A percentile compares a stretch with the other conserved stretches of the same genome.
Evolutionary conservation across 164 flowering plant genomes (phyloP).

Genomic region (Tetracentron sinense): DNA sequence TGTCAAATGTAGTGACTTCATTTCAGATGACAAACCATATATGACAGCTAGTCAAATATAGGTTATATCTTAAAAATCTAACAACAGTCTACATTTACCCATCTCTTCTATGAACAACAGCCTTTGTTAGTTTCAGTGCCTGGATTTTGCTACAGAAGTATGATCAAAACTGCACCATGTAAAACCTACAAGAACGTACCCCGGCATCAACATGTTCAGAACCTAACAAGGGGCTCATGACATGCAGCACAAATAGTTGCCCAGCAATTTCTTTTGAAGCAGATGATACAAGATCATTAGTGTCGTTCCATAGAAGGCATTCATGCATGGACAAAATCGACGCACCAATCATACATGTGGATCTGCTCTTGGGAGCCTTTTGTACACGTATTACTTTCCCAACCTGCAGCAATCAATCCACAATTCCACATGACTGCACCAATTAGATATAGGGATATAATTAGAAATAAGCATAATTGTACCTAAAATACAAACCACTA

Average conservation of each 20-base stretch:
- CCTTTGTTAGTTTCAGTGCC: too few species aligned
- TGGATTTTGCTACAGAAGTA: neutral
- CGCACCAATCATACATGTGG: constrained; percentile 17
- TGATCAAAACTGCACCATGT: neutral
- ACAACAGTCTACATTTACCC: too few species aligned
- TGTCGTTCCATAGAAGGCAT: constrained; percentile 57
- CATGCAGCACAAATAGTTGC: constrained; percentile 48
- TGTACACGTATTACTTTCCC: constrained; percentile 80
- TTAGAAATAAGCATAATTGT: too few species aligned
- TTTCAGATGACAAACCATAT: too few species aligned
- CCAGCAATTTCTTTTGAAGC: constrained; percentile 49
- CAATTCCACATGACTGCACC: neutral
- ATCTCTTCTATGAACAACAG: too few species aligned
- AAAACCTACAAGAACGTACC: constrained; percentile 34
- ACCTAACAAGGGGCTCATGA: constrained; percentile 73
- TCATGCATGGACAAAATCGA: constrained; percentile 49
- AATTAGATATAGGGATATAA: too few species aligned
- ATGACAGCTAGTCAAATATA: too few species aligned
- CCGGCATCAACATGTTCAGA: constrained; percentile 69
- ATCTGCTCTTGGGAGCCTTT: constrained; percentile 38
- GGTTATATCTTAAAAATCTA: too few species aligned
- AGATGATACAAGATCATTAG: constrained; percentile 33
- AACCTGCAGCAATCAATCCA: constrained; percentile 32
- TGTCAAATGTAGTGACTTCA: too few species aligned
- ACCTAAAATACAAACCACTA: too few species aligned